Percentiles rank a stretch among this genome's conserved stretches.
These are phyloP conservation scores for Calycina marina DNA, from an alignment of 2,329 filamentous ascomycete genomes.

Conservation along the genomic window DNA sequence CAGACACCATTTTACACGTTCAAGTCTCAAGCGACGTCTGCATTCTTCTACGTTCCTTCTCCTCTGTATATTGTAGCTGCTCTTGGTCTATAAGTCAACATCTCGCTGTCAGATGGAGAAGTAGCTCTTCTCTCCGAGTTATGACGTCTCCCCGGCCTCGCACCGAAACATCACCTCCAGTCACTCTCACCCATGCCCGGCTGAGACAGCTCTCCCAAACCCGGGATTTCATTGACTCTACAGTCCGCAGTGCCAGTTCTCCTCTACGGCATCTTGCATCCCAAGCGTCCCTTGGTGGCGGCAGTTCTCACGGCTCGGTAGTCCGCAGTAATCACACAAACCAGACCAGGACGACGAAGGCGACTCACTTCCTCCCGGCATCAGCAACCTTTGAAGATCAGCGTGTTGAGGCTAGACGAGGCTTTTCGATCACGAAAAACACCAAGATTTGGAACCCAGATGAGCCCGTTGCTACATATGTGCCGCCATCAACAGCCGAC, in stretches of 20 bases:
- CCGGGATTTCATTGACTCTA: slow-evolving; percentile 7
- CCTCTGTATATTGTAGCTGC: no score
- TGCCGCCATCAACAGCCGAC: no score
- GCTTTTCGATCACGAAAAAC: slow-evolving; percentile 4
- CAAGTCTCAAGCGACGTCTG: no score
- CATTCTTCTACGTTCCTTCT: no score
- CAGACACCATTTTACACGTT: no score
- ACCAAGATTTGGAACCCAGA: slow-evolving; percentile 8
- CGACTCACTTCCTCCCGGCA: neutral
- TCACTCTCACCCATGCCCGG: neutral
- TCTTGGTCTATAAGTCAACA: neutral
- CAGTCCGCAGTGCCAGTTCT: slow-evolving; percentile 9
- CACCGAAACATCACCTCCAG: no score
- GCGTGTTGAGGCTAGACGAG: slow-evolving; percentile 7
- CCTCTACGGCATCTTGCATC: slow-evolving; percentile 10
- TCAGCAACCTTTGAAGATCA: slow-evolving; percentile 10
- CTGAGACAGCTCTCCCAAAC: neutral
- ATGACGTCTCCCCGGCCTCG: no score
- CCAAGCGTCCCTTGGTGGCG: slow-evolving; percentile 3
- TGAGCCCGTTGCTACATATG: no score
- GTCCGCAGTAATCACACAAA: neutral
- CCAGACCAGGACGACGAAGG: neutral
- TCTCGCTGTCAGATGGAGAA: neutral
- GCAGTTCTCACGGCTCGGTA: neutral
- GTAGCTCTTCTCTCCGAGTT: neutral